Evolutionary conservation across 371 early-diverging fungal genomes (phyloP).

Genomic region (Nematocida displodere): DNA sequence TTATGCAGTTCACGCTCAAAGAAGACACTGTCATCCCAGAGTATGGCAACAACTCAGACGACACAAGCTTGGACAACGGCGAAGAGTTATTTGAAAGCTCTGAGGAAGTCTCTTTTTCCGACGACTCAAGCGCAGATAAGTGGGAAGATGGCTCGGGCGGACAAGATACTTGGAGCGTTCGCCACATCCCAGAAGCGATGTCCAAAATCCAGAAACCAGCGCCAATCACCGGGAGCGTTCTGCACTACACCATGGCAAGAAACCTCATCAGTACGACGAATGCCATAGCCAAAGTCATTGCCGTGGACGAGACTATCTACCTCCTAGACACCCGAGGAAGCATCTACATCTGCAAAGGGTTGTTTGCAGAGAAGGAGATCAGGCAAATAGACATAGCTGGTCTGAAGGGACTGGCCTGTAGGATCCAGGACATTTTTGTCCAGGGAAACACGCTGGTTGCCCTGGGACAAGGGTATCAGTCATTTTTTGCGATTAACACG

Average conservation of each 20-base stretch:
- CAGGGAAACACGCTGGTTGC: background rate
- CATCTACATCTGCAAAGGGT: constrained; percentile 3
- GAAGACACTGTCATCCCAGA: background rate
- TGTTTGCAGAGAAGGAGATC: background rate
- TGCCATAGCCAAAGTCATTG: background rate
- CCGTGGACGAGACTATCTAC: background rate
- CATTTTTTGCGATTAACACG: background rate
- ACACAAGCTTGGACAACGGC: background rate
- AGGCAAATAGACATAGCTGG: background rate
- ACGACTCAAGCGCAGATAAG: background rate
- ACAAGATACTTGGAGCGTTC: background rate
- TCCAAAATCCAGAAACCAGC: background rate
- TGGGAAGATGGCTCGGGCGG: constrained; percentile 1
- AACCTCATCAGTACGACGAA: background rate
- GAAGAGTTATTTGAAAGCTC: constrained; percentile 3
- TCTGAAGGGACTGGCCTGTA: background rate
- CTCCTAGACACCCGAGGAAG: background rate
- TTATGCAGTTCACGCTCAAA: background rate
- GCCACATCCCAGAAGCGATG: background rate
- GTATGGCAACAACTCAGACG: background rate
- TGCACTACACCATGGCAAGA: background rate
- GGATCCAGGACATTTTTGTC: background rate
- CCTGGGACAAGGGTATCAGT: background rate
- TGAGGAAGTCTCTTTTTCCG: background rate
- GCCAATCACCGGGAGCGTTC: background rate